phyloP scores from a whole-genome alignment of 2,329 filamentous ascomycete species.

The Aspergillus puulaauensis region DNA sequence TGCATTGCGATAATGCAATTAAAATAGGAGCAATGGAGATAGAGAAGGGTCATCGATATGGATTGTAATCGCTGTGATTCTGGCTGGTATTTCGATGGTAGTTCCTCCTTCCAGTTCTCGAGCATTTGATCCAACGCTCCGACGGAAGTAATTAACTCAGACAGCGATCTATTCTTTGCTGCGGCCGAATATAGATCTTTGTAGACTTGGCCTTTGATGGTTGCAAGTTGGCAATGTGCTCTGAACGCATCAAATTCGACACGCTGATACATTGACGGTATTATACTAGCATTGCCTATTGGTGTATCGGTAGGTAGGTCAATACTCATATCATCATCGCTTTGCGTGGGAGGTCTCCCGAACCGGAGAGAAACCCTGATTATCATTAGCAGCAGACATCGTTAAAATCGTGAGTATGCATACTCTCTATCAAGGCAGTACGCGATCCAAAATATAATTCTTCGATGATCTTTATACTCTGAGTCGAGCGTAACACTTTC shows the following conservation, averaged over 20 bases:
- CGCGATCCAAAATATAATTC: slow-evolving; percentile 17
- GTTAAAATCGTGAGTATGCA: background rate
- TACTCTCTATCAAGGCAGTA: slow-evolving; percentile 22
- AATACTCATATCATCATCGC: slow-evolving; percentile 13
- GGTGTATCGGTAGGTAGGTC: slow-evolving; percentile 4
- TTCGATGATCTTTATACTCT: slow-evolving; percentile 10
- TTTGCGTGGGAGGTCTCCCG: slow-evolving; percentile 13
- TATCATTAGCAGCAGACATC: background rate
- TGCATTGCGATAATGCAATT: slow-evolving; percentile 21
- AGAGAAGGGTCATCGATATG: slow-evolving; percentile 11
- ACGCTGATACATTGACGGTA: slow-evolving; percentile 4
- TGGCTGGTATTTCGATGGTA: slow-evolving; percentile 14
- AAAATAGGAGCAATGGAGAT: slow-evolving; percentile 18
- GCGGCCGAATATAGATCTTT: slow-evolving; percentile 14
- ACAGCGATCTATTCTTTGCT: slow-evolving; percentile 12
- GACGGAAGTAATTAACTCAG: slow-evolving; percentile 11
- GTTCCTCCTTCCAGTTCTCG: slow-evolving; percentile 12
- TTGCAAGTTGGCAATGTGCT: slow-evolving; percentile 15
- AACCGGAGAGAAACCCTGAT: slow-evolving; percentile 18
- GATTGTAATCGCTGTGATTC: background rate
- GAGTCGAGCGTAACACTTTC: background rate
- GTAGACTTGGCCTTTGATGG: slow-evolving; percentile 17
- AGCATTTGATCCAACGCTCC: slow-evolving; percentile 14
- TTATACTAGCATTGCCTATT: background rate
- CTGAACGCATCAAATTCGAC: slow-evolving; percentile 13